Conservation (phyloP, 495 filamentous ascomycete genomes). For the Penicillium coffeae region DNA sequence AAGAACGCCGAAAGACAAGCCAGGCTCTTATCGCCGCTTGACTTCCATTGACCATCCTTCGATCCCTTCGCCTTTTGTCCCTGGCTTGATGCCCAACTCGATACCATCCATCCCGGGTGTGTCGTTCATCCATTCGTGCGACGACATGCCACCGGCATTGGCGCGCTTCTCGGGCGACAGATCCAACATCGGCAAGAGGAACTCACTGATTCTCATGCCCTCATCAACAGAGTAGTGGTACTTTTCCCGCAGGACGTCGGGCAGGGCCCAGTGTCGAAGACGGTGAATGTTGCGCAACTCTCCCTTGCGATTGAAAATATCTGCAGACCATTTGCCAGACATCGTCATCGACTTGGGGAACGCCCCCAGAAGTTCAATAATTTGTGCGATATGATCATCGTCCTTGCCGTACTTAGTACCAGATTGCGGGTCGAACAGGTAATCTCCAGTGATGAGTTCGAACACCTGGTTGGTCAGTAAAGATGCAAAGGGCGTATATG, state of each 20-base stretch:
- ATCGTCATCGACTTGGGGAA: constrained; percentile 91
- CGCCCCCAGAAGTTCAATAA: constrained; percentile 92
- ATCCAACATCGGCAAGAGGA: constrained; percentile 90
- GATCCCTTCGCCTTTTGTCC: constrained; percentile 86
- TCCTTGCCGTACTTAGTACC: constrained; percentile 99
- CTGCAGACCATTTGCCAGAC: constrained; percentile 93
- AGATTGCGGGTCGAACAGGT: constrained; percentile 97
- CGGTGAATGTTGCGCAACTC: constrained; percentile 97
- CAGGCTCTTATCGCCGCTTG: constrained; percentile 62
- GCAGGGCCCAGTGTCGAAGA: constrained; percentile 91
- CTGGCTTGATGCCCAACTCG: constrained; percentile 66
- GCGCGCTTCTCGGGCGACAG: constrained; percentile 80
- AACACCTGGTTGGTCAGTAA: constrained; percentile 62
- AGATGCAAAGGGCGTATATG: neutral
- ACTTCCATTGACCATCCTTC: constrained; percentile 93
- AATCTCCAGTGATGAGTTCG: constrained; percentile 97
- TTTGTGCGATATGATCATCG: constrained; percentile 98
- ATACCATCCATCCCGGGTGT: constrained; percentile 84
- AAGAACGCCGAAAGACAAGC: constrained; percentile 7
- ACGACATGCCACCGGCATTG: constrained; percentile 93
- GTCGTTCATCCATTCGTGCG: constrained; percentile 73
- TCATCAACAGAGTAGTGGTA: constrained; percentile 89
- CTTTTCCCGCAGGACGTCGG: constrained; percentile 92
- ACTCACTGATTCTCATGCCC: constrained; percentile 71
- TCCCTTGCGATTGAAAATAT: constrained; percentile 98